Base-by-base conservation (phyloP, 345 rosid species). In the Eucalyptus leucophloia region DNA sequence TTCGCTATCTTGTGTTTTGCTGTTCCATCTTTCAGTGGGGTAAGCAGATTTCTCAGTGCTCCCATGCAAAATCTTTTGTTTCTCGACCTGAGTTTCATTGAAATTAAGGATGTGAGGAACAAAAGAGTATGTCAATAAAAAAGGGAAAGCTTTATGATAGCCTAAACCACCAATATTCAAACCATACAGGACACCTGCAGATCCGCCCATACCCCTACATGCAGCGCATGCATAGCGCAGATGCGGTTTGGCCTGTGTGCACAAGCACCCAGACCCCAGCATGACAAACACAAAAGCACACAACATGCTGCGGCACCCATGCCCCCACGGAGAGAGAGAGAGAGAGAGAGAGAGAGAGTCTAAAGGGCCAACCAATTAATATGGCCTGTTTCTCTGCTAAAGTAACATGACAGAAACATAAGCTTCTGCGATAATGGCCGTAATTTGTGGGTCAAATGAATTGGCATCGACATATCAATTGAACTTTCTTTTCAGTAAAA, bases 31-130 rank as follows among this genome's bases (percentile, higher is more conserved):
- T 32, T 94, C 93, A 49, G 88, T 88, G 51, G 88, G 50, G 88
- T 91, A 88, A 81, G 85, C 92, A 83, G 94, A 90, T 92, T 91
- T 94, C 90, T 92, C 95, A 23, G 77, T 91, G 91, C 96, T 93
- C 91, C 90, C 94, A 91, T 92, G 97, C 94, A 98, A 89, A 92
- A 98, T 97, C 93, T 91, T 97, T 90, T 94, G 96, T 93, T 95
- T 97, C 89, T 95, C 99, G 85, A 97, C 97, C 99, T 97, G 94
- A 37, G 30, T 10, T 77, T 77, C 47, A 77, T 77, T 23, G 47
- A 23, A 40, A 37, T 21, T 40, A 77, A 12, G 47, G 47, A 77
- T 77, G 85, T 77, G 28, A 77, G 47, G 5, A 14, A 91, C 88
- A 91, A 50, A 67, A 34, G 30, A 51, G 8, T 12, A 15, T 13